Conservation (phyloP, 177 flowering plant species). For the Vitis hybrid region DNA sequence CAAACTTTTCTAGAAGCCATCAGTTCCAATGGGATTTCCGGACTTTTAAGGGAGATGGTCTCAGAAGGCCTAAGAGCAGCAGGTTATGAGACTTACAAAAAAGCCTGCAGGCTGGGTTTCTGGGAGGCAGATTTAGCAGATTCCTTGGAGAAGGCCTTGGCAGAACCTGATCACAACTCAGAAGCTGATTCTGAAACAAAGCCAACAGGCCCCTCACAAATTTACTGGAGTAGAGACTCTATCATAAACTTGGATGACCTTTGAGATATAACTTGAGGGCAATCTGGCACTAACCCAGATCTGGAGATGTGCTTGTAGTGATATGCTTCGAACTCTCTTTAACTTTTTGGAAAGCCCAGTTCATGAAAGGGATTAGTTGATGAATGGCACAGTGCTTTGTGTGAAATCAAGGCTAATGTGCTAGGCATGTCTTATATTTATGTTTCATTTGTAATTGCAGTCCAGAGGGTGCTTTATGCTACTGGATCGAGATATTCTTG, state of each 20-base stretch:
- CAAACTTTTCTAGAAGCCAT: conserved; percentile 44
- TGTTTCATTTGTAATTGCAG: no score
- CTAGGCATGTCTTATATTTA: no score
- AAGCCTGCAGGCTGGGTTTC: conserved; percentile 47
- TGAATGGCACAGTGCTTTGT: no score
- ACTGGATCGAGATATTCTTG: not conserved
- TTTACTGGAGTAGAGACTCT: conserved; percentile 42
- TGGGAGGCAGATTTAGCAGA: conserved; percentile 65
- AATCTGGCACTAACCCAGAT: no score
- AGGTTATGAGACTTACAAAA: conserved; percentile 52
- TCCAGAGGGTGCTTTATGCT: no score
- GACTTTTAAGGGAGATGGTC: conserved; percentile 49
- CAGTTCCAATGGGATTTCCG: conserved; percentile 30
- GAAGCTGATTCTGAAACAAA: conserved; percentile 17
- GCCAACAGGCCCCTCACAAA: conserved; percentile 15
- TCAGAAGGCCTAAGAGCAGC: conserved; percentile 67
- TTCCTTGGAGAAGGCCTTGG: conserved; percentile 53
- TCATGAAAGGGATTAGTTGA: no score
- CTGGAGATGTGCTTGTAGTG: no score
- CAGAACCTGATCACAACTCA: conserved; percentile 12
- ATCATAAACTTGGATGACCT: conserved; percentile 62
- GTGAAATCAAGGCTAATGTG: no score
- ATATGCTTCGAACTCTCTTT: no score
- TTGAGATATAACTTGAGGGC: conserved; percentile 16
- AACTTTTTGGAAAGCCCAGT: no score